Percentiles rank a stretch among this genome's conserved stretches.
These are phyloP conservation scores for Heimioporus sp. DNA, from an alignment of 768 basidiomycete genomes.

Conservation along the genomic window DNA sequence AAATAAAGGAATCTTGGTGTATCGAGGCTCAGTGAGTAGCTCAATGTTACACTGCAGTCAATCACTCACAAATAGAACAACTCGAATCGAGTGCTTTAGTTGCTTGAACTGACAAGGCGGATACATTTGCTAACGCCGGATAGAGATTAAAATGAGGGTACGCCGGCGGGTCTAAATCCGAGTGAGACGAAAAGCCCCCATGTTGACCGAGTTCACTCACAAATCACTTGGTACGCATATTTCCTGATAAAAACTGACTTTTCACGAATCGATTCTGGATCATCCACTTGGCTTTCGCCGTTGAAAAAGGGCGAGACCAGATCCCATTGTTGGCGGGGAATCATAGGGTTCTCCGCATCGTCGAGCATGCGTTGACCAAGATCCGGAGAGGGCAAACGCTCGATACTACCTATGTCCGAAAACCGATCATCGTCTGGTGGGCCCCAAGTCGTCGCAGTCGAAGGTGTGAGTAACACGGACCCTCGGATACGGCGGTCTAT, in stretches of 20 bases:
- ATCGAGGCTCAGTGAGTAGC: constrained; percentile 13
- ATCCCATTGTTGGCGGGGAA: constrained; percentile 5
- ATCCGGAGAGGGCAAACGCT: constrained; percentile 55
- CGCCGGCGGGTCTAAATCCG: constrained; percentile 12
- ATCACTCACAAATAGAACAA: constrained; percentile 28
- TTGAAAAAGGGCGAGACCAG: constrained; percentile 11
- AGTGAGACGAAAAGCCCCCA: constrained; percentile 3
- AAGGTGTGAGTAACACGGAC: constrained; percentile 53
- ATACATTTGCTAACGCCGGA: constrained; percentile 14
- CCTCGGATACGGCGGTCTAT: constrained; percentile 50
- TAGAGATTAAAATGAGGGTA: constrained; percentile 37
- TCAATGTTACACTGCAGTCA: neutral
- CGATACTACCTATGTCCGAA: constrained; percentile 34
- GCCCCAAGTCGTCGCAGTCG: constrained; percentile 48
- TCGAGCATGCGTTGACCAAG: constrained; percentile 55
- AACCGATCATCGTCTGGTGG: constrained; percentile 44
- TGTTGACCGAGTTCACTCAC: constrained; percentile 16
- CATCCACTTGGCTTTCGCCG: neutral
- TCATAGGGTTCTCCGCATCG: constrained; percentile 44
- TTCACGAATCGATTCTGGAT: neutral
- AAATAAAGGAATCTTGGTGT: constrained; percentile 37
- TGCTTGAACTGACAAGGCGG: neutral
- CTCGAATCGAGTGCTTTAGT: neutral
- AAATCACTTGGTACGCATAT: constrained; percentile 29
- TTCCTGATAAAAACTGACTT: constrained; percentile 4